Evolutionary conservation across 805 yeast genomes (phyloP).

Genomic region (Diddensiella caesifluorescens): DNA sequence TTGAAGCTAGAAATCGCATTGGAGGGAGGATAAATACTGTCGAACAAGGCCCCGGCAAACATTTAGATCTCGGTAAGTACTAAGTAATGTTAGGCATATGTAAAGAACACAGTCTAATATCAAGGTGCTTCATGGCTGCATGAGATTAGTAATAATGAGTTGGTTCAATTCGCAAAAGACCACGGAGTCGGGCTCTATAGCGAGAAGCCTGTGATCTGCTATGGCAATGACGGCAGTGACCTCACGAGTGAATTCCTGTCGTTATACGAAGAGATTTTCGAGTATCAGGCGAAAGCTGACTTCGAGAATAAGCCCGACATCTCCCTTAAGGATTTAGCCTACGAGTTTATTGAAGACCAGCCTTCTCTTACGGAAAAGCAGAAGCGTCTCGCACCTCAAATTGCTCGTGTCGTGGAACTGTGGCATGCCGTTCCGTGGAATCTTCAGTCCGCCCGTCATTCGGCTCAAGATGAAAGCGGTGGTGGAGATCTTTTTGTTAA

Average conservation of each 20-base stretch:
- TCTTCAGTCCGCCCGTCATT: conserved; percentile 57
- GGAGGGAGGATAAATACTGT: conserved; percentile 60
- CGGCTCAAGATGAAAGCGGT: conserved; percentile 57
- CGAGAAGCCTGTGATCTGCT: conserved; percentile 42
- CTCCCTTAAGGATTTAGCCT: conserved; percentile 45
- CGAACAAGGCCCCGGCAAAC: conserved; percentile 55
- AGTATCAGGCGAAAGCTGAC: neutral
- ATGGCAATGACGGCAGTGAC: conserved; percentile 21
- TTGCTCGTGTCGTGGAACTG: conserved; percentile 56
- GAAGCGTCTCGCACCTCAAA: conserved; percentile 46
- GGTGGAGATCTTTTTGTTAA: conserved; percentile 74
- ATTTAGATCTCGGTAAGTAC: conserved; percentile 15
- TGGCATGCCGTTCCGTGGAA: conserved; percentile 79
- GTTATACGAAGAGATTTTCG: neutral
- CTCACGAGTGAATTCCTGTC: too few species aligned
- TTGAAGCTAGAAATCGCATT: conserved; percentile 63
- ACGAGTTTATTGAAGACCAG: conserved; percentile 38
- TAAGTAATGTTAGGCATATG: conserved; percentile 36
- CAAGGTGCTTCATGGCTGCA: conserved; percentile 94
- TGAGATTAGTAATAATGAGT: conserved; percentile 63
- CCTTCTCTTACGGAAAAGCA: conserved; percentile 36
- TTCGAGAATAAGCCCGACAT: neutral
- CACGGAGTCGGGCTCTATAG: conserved; percentile 34
- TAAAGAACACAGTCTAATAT: conserved; percentile 44
- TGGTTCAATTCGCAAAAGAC: conserved; percentile 47